Percentiles rank a stretch among this genome's conserved stretches.
Conservation (phyloP, 2,329 filamentous ascomycete species). For the Alternaria longipes region DNA sequence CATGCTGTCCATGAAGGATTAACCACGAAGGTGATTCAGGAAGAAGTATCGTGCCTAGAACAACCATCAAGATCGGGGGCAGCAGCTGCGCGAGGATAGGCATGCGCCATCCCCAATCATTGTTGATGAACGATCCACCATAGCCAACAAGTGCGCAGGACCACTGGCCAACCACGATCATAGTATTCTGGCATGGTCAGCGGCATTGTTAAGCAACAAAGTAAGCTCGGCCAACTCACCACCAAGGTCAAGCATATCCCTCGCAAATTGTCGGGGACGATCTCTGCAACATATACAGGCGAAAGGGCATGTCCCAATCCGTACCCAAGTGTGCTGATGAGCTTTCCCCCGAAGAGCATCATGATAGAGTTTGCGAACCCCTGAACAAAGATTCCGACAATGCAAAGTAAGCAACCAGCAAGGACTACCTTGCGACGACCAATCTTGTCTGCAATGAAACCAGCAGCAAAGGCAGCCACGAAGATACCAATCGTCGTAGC, state of each 20-base stretch:
- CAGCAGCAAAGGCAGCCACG: neutral
- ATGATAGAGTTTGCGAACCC: neutral
- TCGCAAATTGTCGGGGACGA: neutral
- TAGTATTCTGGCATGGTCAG: neutral
- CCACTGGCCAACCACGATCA: neutral
- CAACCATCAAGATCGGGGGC: neutral
- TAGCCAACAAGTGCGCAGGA: neutral
- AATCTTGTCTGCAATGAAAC: neutral
- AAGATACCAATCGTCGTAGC: neutral
- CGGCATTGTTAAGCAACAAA: neutral
- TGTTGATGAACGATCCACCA: too few species aligned
- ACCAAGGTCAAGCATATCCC: neutral
- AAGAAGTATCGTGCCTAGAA: neutral
- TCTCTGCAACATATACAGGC: neutral
- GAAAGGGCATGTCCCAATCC: neutral
- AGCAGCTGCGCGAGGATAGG: neutral
- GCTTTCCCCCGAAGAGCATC: too few species aligned
- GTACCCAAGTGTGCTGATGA: too few species aligned
- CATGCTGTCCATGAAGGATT: neutral
- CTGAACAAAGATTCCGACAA: neutral
- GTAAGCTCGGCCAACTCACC: neutral
- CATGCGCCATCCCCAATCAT: neutral
- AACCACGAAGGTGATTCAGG: neutral
- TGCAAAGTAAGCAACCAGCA: neutral
- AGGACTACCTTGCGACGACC: neutral